Percentiles rank a stretch among this genome's conserved stretches.
These are phyloP conservation scores for Dothiorella sarmentorum DNA, from an alignment of 2,329 filamentous ascomycete genomes.

Conservation along the genomic window DNA sequence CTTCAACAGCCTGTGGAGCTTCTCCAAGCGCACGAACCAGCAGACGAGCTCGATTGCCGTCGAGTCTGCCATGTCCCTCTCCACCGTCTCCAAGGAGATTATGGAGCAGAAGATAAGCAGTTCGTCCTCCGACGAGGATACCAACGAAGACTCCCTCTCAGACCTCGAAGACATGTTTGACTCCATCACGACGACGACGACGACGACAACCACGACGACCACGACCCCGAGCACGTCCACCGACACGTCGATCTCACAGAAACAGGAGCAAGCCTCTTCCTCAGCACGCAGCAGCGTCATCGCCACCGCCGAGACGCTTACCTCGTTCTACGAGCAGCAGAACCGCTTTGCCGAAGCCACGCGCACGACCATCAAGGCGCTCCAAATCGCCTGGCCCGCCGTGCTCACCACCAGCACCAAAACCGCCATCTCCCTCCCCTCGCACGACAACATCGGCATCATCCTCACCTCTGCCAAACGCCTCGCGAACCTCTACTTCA, in stretches of 20 bases:
- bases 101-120: not conserved
- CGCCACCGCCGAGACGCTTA: conserved; percentile 26
- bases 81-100: not conserved
- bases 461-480: conserved; percentile 26
- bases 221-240: conserved; percentile 9
- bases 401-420: conserved; percentile 44
- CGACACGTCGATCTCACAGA: conserved; percentile 16
- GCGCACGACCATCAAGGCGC: conserved; percentile 25
- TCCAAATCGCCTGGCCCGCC: conserved; percentile 26
- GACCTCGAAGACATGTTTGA: conserved; percentile 24
- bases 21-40: conserved; percentile 27
- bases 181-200: too few relatives aligned
- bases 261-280: conserved; percentile 23
- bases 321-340: conserved; percentile 26
- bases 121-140: not conserved
- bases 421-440: conserved; percentile 40
- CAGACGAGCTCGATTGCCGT: conserved; percentile 25
- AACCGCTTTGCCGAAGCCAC: conserved; percentile 25
- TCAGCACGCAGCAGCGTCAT: conserved; percentile 26
- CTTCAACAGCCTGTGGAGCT: conserved; percentile 46
- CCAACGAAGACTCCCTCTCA: not conserved
- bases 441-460: conserved; percentile 31
- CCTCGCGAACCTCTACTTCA: conserved; percentile 28
- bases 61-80: conserved; percentile 24
- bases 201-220: conserved; percentile 21